Evolutionary conservation across 1,139 yeast genomes (phyloP).

Genomic region (Nakaseomyces nivariensis): DNA sequence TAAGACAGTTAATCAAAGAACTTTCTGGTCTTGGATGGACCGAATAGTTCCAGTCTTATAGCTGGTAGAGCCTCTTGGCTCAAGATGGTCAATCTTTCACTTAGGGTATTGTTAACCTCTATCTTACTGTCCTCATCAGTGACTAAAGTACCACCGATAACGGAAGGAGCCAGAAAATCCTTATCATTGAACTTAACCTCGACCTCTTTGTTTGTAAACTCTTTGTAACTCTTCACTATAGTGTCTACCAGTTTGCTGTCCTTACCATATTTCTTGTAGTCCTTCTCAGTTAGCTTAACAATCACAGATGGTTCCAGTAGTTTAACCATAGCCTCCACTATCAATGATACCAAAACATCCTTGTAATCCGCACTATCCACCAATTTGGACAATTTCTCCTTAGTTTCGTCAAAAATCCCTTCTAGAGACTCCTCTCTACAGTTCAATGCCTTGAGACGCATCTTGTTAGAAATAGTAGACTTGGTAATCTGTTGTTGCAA

Average conservation of each 20-base stretch:
- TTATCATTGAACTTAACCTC: conserved; percentile 50
- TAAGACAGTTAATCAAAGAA: conserved; percentile 59
- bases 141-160: conserved; percentile 80
- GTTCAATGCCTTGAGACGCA: conserved; percentile 79
- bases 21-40: conserved; percentile 78
- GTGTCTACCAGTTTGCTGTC: conserved; percentile 41
- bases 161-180: conserved; percentile 46
- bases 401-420: conserved; percentile 64
- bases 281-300: conserved; percentile 61
- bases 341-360: conserved; percentile 62
- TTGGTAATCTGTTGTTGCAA: conserved; percentile 92
- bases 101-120: conserved; percentile 84
- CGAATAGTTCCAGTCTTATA: conserved; percentile 82
- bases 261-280: conserved; percentile 35
- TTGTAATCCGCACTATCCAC: conserved; percentile 49
- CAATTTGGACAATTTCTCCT: conserved; percentile 47
- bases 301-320: conserved; percentile 61
- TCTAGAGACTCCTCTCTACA: conserved; percentile 78
- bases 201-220: conserved; percentile 58
- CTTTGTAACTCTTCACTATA: conserved; percentile 56
- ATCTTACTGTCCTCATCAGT: conserved; percentile 69
- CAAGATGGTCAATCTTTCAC: conserved; percentile 79
- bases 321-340: conserved; percentile 72
- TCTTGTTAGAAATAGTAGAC: conserved; percentile 90
- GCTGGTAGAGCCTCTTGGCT: conserved; percentile 86